Evolutionary conservation across 352 stramenopile species (phyloP).

Genomic region (Halophytophthora polymorphica): DNA sequence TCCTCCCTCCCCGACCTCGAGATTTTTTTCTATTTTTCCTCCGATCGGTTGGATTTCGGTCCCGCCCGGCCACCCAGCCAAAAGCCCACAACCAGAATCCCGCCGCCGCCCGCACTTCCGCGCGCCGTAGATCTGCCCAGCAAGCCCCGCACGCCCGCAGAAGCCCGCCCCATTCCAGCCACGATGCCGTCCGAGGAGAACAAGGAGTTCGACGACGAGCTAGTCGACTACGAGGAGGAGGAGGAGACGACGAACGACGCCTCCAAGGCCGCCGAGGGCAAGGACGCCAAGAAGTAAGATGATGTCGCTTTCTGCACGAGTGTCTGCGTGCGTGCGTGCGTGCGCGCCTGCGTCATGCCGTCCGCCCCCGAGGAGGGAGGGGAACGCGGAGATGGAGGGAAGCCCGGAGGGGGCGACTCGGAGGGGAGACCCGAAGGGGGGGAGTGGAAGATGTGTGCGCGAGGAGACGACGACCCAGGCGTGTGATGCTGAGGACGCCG

Average conservation of each 20-base stretch:
- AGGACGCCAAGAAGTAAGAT: constrained; percentile 91
- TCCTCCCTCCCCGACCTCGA: constrained; percentile 6
- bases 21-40: constrained; percentile 16
- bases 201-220: constrained; percentile 88
- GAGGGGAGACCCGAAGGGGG: too few relatives aligned
- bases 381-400: too few relatives aligned
- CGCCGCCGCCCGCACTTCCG: constrained; percentile 17
- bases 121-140: constrained; percentile 6
- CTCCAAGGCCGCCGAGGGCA: constrained; percentile 74
- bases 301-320: constrained; percentile 18
- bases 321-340: constrained; percentile 16
- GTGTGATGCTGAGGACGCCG: too few relatives aligned
- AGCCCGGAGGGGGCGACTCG: too few relatives aligned
- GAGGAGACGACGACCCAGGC: too few relatives aligned
- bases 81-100: constrained; percentile 36
- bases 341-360: neutral
- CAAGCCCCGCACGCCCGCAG: constrained; percentile 3
- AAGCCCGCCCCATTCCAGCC: constrained; percentile 9
- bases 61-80: constrained; percentile 18
- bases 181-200: constrained; percentile 82
- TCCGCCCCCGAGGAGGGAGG: too few relatives aligned
- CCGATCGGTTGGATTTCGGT: constrained; percentile 24
- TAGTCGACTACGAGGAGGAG: constrained; percentile 89
- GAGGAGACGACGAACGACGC: constrained; percentile 78
- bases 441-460: too few relatives aligned